phyloP scores from a whole-genome alignment of 768 basidiomycete genomes.

The Lentinula detonsa region DNA sequence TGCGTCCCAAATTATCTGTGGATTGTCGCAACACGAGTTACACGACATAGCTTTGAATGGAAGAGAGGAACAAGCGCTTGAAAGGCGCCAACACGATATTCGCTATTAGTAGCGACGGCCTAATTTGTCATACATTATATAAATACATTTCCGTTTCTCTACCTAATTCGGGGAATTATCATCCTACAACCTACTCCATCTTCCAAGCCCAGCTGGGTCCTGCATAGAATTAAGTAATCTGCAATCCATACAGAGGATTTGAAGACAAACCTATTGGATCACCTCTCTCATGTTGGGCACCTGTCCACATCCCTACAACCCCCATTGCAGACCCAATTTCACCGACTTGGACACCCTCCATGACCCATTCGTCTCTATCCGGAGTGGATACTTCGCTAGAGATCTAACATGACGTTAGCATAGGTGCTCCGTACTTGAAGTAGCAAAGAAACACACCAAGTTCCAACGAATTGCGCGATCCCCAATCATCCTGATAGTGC shows the following conservation, averaged over 20 bases:
- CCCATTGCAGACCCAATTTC: conserved; percentile 47
- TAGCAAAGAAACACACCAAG: conserved; percentile 27
- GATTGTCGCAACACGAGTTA: neutral
- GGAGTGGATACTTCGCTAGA: conserved; percentile 17
- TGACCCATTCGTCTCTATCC: conserved; percentile 38
- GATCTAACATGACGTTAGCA: conserved; percentile 16
- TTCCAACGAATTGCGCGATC: conserved; percentile 49
- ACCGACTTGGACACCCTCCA: conserved; percentile 54
- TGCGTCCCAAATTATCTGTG: neutral
- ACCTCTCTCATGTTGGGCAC: conserved; percentile 2
- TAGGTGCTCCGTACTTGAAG: neutral
- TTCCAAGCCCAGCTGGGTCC: conserved; percentile 6
- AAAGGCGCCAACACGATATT: no score
- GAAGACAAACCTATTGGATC: conserved; percentile 4
- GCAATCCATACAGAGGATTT: neutral
- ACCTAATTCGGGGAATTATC: no score
- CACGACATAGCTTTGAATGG: neutral
- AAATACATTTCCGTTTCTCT: no score
- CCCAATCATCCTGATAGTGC: conserved; percentile 41
- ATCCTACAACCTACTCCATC: neutral
- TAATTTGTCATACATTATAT: no score
- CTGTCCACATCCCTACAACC: conserved; percentile 33
- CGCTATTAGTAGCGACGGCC: no score
- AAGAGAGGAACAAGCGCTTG: no score
- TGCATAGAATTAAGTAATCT: neutral